Percentiles rank a stretch among this genome's conserved stretches.
Conservation (phyloP, 2,329 filamentous ascomycete species). For the Botrytis fabae region DNA sequence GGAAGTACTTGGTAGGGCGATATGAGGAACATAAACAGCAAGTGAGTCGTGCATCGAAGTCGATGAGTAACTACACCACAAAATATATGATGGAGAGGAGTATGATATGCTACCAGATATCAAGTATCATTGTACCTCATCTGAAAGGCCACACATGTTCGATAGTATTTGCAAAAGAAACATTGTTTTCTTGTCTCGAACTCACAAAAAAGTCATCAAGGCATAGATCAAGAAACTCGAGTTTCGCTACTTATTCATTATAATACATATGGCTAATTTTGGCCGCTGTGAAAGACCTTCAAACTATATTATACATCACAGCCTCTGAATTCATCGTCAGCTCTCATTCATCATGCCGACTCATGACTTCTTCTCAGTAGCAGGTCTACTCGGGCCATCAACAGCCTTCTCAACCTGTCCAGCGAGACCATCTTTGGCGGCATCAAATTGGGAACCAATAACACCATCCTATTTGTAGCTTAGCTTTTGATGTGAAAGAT, state of each 20-base stretch:
- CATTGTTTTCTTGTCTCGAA: background rate
- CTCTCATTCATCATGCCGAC: background rate
- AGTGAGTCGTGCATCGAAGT: background rate
- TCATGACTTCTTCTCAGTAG: constrained; percentile 12
- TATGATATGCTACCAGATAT: too few species aligned
- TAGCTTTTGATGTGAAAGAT: background rate
- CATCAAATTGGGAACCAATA: constrained; percentile 10
- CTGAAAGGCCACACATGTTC: background rate
- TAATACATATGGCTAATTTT: background rate
- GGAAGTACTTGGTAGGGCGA: too few species aligned
- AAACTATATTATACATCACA: background rate
- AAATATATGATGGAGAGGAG: background rate
- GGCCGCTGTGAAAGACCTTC: background rate
- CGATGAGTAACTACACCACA: background rate
- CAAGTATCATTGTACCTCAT: background rate
- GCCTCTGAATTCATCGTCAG: background rate
- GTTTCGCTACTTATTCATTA: background rate
- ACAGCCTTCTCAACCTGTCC: constrained; percentile 16
- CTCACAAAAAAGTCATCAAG: background rate
- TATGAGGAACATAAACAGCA: background rate
- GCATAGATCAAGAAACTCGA: background rate
- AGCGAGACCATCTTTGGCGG: constrained; percentile 12
- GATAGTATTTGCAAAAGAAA: background rate
- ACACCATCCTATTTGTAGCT: background rate
- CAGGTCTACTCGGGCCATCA: constrained; percentile 15